Conservation (phyloP, 306 rosid species). For the Hippophae tibetana region DNA sequence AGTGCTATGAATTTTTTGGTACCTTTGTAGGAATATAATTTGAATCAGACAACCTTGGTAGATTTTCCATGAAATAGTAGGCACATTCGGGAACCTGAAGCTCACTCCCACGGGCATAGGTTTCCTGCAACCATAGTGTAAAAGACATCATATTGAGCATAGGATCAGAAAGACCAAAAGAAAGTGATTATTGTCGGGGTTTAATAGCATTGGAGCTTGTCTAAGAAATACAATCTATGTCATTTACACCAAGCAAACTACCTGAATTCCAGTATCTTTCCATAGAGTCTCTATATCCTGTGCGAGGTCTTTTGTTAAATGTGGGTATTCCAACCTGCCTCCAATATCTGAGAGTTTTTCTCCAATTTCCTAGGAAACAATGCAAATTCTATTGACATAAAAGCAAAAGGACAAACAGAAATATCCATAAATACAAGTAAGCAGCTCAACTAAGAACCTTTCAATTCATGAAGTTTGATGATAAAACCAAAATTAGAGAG, state of each 20-base stretch:
- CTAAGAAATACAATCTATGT: constrained; percentile 6
- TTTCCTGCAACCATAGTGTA: constrained; percentile 52
- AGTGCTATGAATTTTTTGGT: neutral
- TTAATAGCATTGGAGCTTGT: constrained; percentile 8
- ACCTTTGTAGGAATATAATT: constrained; percentile 95
- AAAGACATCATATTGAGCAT: constrained; percentile 4
- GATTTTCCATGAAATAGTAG: constrained; percentile 83
- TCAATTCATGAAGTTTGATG: neutral
- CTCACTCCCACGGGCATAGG: constrained; percentile 78
- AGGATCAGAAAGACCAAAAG: neutral
- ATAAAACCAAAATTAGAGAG: neutral
- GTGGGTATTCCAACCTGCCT: constrained; percentile 73
- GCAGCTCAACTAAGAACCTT: constrained; percentile 7
- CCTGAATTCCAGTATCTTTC: constrained; percentile 94
- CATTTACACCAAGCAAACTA: constrained; percentile 22
- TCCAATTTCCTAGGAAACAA: constrained; percentile 57
- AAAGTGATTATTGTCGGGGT: neutral
- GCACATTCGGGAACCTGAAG: constrained; percentile 98
- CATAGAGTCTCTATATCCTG: constrained; percentile 77
- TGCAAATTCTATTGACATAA: neutral
- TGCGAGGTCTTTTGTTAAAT: constrained; percentile 69
- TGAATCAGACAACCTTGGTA: constrained; percentile 66
- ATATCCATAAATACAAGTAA: neutral
- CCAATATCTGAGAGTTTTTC: constrained; percentile 81
- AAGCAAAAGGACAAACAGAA: constrained; percentile 1